phyloP scores from a whole-genome alignment of 257 asterid genomes.

The Lantana camara region DNA sequence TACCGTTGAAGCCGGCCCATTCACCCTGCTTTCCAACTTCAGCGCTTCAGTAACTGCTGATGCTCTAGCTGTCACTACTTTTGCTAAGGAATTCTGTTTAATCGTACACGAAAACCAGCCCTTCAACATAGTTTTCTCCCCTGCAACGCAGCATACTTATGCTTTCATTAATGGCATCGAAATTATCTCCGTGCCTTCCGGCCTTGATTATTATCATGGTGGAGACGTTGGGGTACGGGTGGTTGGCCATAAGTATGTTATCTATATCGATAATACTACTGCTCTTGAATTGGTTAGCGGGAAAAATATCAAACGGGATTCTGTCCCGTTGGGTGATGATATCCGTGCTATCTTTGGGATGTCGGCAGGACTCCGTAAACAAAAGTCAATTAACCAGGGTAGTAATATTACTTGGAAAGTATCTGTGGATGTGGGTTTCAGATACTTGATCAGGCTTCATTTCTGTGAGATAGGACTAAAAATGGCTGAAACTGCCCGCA shows the following conservation, averaged over 20 bases:
- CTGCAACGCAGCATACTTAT: constrained; percentile 28
- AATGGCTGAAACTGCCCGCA: constrained; percentile 33
- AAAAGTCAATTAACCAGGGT: too few relatives aligned
- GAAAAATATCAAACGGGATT: constrained; percentile 45
- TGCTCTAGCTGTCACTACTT: too few relatives aligned
- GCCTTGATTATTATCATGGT: constrained; percentile 48
- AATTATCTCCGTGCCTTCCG: constrained; percentile 42
- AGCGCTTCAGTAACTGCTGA: constrained; percentile 49
- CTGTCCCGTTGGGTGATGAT: constrained; percentile 41
- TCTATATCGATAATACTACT: constrained; percentile 51
- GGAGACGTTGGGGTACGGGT: constrained; percentile 43
- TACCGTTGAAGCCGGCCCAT: constrained; percentile 46
- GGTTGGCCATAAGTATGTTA: constrained; percentile 48
- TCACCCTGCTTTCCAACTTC: constrained; percentile 45
- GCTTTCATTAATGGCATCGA: constrained; percentile 69
- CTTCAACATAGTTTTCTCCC: constrained; percentile 46
- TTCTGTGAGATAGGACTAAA: constrained; percentile 24
- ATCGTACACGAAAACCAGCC: constrained; percentile 31
- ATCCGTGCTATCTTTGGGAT: constrained; percentile 37
- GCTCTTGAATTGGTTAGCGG: constrained; percentile 64
- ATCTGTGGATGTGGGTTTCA: too few relatives aligned
- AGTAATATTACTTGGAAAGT: too few relatives aligned
- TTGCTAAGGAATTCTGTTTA: constrained; percentile 61
- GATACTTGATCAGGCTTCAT: too few relatives aligned
- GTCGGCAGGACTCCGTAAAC: too few relatives aligned